phyloP scores from a whole-genome alignment of 441 rosid species.

The Sinapis alba region DNA sequence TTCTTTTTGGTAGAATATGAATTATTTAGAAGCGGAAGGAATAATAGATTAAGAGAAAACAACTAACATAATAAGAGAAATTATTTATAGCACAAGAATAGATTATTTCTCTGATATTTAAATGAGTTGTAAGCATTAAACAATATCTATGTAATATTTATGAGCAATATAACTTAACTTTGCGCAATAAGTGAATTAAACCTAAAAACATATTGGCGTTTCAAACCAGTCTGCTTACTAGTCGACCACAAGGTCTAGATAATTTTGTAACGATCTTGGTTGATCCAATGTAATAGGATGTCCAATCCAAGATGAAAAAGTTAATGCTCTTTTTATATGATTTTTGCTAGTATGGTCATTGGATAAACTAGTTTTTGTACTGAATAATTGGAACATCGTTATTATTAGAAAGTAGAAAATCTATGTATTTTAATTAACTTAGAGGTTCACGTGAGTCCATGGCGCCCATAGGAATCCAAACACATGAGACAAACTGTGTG shows the following conservation, averaged over 20 bases:
- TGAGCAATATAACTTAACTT: too few relatives aligned
- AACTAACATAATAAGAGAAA: neutral
- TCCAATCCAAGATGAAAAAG: neutral
- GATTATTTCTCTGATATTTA: too few relatives aligned
- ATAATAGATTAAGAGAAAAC: neutral
- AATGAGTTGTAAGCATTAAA: too few relatives aligned
- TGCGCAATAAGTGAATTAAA: too few relatives aligned
- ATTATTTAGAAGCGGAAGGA: too few relatives aligned
- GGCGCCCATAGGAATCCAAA: conserved; percentile 44
- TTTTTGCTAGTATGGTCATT: neutral
- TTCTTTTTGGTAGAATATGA: too few relatives aligned
- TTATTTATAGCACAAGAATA: neutral
- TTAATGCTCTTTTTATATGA: neutral
- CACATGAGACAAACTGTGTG: conserved; percentile 48
- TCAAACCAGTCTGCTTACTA: too few relatives aligned
- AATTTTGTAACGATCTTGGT: neutral
- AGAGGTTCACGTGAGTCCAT: conserved; percentile 72
- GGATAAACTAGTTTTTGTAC: neutral
- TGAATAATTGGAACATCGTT: neutral
- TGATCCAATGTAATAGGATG: neutral
- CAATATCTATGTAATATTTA: too few relatives aligned
- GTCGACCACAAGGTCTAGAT: neutral
- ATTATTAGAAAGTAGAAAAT: neutral
- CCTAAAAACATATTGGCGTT: neutral
- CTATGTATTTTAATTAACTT: neutral